These are phyloP conservation scores for Adansonia rubrostipa DNA, from an alignment of 441 rosid species.

Conservation along the genomic window DNA sequence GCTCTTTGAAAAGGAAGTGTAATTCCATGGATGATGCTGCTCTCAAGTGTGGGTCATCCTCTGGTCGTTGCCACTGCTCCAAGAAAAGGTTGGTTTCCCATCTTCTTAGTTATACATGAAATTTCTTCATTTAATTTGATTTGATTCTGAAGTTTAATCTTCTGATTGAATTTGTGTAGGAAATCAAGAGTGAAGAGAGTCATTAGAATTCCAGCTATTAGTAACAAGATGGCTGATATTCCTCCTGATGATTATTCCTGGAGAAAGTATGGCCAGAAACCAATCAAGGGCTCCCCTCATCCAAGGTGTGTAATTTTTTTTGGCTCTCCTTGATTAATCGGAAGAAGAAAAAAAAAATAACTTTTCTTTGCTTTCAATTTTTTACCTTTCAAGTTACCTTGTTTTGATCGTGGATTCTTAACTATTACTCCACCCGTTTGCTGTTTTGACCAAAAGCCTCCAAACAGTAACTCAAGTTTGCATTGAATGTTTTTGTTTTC, in stretches of 20 bases:
- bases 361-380: background rate
- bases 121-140: background rate
- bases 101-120: background rate
- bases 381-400: background rate
- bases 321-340: no score
- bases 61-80: conserved; percentile 66
- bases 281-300: conserved; percentile 80
- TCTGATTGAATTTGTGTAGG: conserved; percentile 33
- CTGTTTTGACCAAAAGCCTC: conserved; percentile 13
- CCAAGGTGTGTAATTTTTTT: background rate
- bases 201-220: conserved; percentile 62
- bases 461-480: background rate
- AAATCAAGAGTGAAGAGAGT: conserved; percentile 58
- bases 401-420: background rate
- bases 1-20: conserved; percentile 57
- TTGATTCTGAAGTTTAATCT: background rate
- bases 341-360: no score
- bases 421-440: conserved; percentile 8
- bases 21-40: conserved; percentile 49
- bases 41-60: conserved; percentile 47
- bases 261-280: conserved; percentile 80
- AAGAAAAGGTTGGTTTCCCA: conserved; percentile 57
- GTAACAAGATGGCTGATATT: conserved; percentile 68
- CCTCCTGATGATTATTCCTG: conserved; percentile 69
- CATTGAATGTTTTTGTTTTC: conserved; percentile 20